Evolutionary conservation across 352 stramenopile genomes (phyloP).

Genomic region (Phytophthora syringae): DNA sequence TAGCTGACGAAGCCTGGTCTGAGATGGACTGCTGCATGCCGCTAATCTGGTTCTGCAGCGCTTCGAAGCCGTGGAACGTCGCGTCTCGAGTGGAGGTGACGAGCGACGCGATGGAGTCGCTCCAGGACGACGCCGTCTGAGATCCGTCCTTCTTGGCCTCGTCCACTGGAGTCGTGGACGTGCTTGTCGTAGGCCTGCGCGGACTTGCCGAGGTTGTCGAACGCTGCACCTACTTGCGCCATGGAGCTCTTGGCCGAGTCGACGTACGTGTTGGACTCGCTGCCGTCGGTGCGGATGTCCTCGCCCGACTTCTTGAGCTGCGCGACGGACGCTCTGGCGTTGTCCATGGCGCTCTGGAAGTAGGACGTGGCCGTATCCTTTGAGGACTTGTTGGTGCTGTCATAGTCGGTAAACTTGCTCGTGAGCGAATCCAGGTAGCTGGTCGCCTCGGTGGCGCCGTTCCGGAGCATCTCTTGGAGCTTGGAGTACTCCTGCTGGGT

Average conservation of each 20-base stretch:
- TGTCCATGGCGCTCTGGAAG: slow-evolving; percentile 47
- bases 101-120: slow-evolving; percentile 38
- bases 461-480: slow-evolving; percentile 44
- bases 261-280: slow-evolving; percentile 5
- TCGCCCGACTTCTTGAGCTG: slow-evolving; percentile 34
- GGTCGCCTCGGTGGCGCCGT: slow-evolving; percentile 31
- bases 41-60: slow-evolving; percentile 43
- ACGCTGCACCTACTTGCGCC: slow-evolving; percentile 34
- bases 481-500: slow-evolving; percentile 43
- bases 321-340: slow-evolving; percentile 23
- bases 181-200: slow-evolving; percentile 19
- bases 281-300: slow-evolving; percentile 20
- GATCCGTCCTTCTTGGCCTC: slow-evolving; percentile 34
- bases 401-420: slow-evolving; percentile 47
- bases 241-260: slow-evolving; percentile 38
- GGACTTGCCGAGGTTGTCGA: slow-evolving; percentile 34
- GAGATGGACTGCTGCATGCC: slow-evolving; percentile 28
- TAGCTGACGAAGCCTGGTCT: slow-evolving; percentile 23
- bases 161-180: slow-evolving; percentile 18
- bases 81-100: slow-evolving; percentile 38
- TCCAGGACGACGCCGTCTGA: slow-evolving; percentile 17
- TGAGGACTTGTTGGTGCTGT: slow-evolving; percentile 45
- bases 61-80: slow-evolving; percentile 47
- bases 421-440: slow-evolving; percentile 49
- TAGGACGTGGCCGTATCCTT: slow-evolving; percentile 43